phyloP scores from a whole-genome alignment of 75 land plant genomes.

The Cupressus sempervirens region DNA sequence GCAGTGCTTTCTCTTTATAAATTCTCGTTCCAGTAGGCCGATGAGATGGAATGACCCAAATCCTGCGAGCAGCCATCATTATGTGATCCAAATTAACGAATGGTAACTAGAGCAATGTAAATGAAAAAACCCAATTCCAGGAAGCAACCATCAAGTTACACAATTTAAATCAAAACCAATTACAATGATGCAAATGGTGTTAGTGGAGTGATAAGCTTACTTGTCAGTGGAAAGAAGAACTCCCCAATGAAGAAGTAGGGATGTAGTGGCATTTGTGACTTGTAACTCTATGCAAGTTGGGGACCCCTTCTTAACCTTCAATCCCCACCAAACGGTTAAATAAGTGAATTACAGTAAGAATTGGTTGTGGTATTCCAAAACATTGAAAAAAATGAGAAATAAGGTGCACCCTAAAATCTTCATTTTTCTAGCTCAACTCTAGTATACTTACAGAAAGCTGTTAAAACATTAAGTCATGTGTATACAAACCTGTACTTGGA shows the following conservation, averaged over 20 bases:
- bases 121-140: slow-evolving; percentile 39
- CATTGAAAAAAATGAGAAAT: not conserved
- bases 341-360: not conserved
- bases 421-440: too few species aligned
- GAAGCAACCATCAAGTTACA: not conserved
- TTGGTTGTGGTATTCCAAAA: not conserved
- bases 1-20: slow-evolving; percentile 23
- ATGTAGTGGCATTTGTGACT: slow-evolving; percentile 18
- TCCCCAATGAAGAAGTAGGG: slow-evolving; percentile 51
- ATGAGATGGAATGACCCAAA: slow-evolving; percentile 39
- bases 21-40: slow-evolving; percentile 33
- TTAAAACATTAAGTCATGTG: not conserved
- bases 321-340: slow-evolving; percentile 19
- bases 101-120: not conserved
- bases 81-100: not conserved
- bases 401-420: not conserved
- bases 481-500: slow-evolving; percentile 22
- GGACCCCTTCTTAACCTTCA: slow-evolving; percentile 17
- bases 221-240: slow-evolving; percentile 23
- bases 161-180: too few species aligned
- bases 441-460: not conserved
- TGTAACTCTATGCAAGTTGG: slow-evolving; percentile 29
- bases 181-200: not conserved
- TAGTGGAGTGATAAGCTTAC: slow-evolving; percentile 8
- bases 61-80: slow-evolving; percentile 12